Evolutionary conservation across 257 asterid species (phyloP), one percentile per base, ranked within the genome.

Genomic region (Galeopsis tetrahit): DNA sequence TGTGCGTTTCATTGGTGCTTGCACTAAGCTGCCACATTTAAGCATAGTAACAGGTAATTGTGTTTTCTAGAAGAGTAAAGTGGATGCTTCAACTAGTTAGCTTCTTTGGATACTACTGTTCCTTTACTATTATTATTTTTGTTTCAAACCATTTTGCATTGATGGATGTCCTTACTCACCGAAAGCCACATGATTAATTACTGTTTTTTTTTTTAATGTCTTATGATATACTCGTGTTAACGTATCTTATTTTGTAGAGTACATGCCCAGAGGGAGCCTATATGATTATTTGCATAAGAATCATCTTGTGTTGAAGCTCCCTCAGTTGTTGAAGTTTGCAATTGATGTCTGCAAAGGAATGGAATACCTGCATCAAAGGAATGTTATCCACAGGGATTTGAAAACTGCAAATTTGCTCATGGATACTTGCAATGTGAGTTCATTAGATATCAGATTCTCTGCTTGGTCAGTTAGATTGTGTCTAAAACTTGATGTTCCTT

Each of bases 301-400:
- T 78, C 92, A 76, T 76, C 77, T 40, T n/a, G 71, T 46, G 51
- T 73, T 90, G 84, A 84, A 84, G 81, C 86, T 90, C 70, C 82
- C 90, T 2, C 89, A 84, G 79, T 79, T 87, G 82, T 80, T 93
- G 84, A 87, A 82, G 82, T 89, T 86, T 53, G 88, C 96, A 58
- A 86, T 87, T 72, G 98, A 93, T 82, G 86, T 89, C 82, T 90
- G 96, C 89, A 82, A 87, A 77, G 98, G 97, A 71, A 90, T 93
- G 97, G 96, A 87, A 74, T 93, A 90, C 77, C 82, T 90, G 87
- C 98, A 93, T 75, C 91, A 85, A 61, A 84, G 87, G 32, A 79
- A 90, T 74, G 83, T 92, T 66, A 87, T 92, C 70, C 98, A 92
- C 79, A 79, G 98, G 80, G 98, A 93, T 85, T 76, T 93, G 80